Base-by-base conservation (phyloP, 495 filamentous ascomycete genomes). In the Penicillium paradoxum region DNA sequence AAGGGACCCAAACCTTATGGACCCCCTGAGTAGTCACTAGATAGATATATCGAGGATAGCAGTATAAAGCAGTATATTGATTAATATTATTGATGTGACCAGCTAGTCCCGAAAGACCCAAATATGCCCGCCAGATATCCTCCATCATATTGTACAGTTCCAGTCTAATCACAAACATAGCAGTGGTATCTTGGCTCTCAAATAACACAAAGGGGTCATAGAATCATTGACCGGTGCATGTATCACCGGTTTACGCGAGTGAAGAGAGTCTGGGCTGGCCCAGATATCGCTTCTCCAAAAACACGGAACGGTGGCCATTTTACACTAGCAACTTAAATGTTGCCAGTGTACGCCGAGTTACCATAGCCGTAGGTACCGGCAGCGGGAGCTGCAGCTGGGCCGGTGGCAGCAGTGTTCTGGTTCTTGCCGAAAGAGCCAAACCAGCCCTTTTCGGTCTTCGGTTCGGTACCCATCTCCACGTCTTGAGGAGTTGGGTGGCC, bases 311-410 rank as follows among this genome's bases (percentile, higher is more conserved):
- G 40, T 14, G 17, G 10, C 11, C 13, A 14, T n/a, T 34, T n/a
- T n/a, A 34, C 27, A 27, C 44, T 10, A 34, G 18, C 11, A 27
- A 40, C 5, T 57, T 65, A 73, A 47, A 64, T 64, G 52, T 69
- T 71, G 18, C 64, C 67, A 8, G 67, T 72, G 43, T 73, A 73
- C 13, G 71, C 71, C 13, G 69, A 73, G 55, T 62, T 69, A 18
- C 68, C 70, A 43, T 71, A 73, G 41, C 63, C 61, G 43, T 66
- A 66, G 15, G 61, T 61, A 46, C 59, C 58, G 4, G 61, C 63
- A 51, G 51, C 55, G 18, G 45, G 25, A 13, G 47, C 56, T 14
- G 51, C 40, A 13, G 60, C 46, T 1, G 51, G 45, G n/a, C n/a
- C n/a, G 14, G 30, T n/a, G 34, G 17, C n/a, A n/a, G 42, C 4